Base-by-base conservation (phyloP, 768 basidiomycete genomes). In the Harrya chromipes region DNA sequence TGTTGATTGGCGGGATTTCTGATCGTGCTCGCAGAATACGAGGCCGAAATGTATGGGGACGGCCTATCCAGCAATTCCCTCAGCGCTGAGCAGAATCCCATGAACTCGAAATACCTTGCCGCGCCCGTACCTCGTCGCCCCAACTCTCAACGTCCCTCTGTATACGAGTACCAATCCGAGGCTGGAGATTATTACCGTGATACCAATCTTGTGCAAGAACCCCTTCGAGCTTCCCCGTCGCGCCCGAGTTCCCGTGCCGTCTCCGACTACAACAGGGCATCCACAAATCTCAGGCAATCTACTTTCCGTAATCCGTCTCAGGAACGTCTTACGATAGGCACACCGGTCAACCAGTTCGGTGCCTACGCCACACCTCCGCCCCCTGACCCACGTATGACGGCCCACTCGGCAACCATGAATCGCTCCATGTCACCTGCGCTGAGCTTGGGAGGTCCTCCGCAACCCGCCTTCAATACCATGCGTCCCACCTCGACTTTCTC, bases 101-200 rank as follows among this genome's bases (percentile, higher is more conserved):
- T 8, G 43, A 46, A 50, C 35, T 38, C 53, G 26, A 50, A 52
- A 36, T 43, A 53, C 39, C 49, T 68, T 27, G 64, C 74, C 23
- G 66, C 64, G 19, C 72, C 67, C 50, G 73, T 71, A 41, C 63
- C 72, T 31, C 75, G 60, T 16, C 72, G 50, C 3, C 66, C 57
- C 6, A 21, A 45, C 34, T 79, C 75, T 10, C 78, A 72, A n/a
- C 73, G 61, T 20, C 74, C 67, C 47, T 73, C 59, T 57, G 60
- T 83, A 76, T 70, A 70, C 23, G 62, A 68, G 12, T 70, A 62
- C 46, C 66, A 62, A 37, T 78, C 75, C 12, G 72, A 73, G 46
- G 68, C 74, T 0, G 79, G 78, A 5, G 83, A 85, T 59, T 84
- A 71, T 65, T 85, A 79, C 66, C 77, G 80, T 35, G 79, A 84